Base-by-base conservation (phyloP, 78 protist genomes). In the Creolimax fragrantissima region DNA sequence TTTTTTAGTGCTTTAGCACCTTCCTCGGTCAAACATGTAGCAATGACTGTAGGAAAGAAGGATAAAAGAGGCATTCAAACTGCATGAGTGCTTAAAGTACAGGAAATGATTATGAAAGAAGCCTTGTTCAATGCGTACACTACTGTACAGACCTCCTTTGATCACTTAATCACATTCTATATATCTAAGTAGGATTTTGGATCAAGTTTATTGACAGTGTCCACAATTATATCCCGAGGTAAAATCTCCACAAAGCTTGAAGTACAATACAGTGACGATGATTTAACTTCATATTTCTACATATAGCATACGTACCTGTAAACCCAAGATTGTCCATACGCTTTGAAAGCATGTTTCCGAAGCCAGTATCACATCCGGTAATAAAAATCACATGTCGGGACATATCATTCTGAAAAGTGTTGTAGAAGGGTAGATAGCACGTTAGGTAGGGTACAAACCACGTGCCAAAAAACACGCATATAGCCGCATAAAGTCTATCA, bases 331-430 rank as follows among this genome's bases (percentile, higher is more conserved):
- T 36, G 11, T 24, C 88, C 11, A 84, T 35, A 84, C 35, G 88
- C 32, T 35, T 36, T 7, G 88, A 35, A 7, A 35, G 32, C 88
- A 35, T 24, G 35, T 36, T 24, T 24, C 88, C 88, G 36, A 84
- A 84, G 36, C 88, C 88, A 24, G 88, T 84, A 84, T 84, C 88
- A 11, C 88, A 84, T 1, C 88, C 88, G 24, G 88, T 84, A 24
- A 84, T 84, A 6, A 84, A 84, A 7, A 84, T 84, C 39, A 32
- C 11, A 24, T 58, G 74, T 0, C 24, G 0, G 1, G 74, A 58
- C 74, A 17, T 32, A 17, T 32, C 74, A 17, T 58, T 58, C 24
- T 24, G 39, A 24, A 58, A 58, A 32, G 74, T 1, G 74, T 58
- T 58, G 39, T 58, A 17, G 24, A 32, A 58, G 11, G 74, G 24